Conservation (phyloP, 345 rosid species). For the Eucalyptus leucophloia region DNA sequence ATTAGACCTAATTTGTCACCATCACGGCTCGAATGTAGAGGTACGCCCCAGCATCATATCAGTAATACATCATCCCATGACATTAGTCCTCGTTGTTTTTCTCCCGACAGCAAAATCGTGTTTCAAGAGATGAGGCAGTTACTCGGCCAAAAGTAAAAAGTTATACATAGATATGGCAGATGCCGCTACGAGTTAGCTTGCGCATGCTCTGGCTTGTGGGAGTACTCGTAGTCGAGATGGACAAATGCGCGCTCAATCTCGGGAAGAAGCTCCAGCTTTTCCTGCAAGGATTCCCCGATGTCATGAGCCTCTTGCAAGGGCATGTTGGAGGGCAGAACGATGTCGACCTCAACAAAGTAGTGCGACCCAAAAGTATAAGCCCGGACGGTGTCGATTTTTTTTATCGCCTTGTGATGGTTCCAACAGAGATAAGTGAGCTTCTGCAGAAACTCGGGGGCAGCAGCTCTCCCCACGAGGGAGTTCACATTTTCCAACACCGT, state of each 20-base stretch:
- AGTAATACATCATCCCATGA: neutral
- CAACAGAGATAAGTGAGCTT: constrained; percentile 92
- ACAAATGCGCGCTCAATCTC: constrained; percentile 94
- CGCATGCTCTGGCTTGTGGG: constrained; percentile 90
- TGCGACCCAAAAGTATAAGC: constrained; percentile 96
- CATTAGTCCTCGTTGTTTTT: neutral
- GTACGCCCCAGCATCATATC: neutral
- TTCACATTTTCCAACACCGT: constrained; percentile 88
- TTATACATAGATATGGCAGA: rapidly evolving
- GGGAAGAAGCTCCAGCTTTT: constrained; percentile 71
- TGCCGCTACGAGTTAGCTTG: constrained; percentile 17
- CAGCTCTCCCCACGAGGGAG: constrained; percentile 83
- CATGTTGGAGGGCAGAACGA: constrained; percentile 80
- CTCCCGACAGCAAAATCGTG: neutral
- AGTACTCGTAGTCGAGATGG: constrained; percentile 88
- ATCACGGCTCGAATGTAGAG: neutral
- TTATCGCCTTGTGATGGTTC: constrained; percentile 84
- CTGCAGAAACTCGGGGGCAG: constrained; percentile 78
- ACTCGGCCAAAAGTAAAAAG: neutral
- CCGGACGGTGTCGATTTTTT: constrained; percentile 86
- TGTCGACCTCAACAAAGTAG: constrained; percentile 93
- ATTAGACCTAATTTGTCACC: neutral
- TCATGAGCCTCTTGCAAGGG: constrained; percentile 91
- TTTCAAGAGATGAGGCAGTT: neutral
- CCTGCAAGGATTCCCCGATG: constrained; percentile 85